Conservation (phyloP, 176 grass and related monocot species). For the Oryza glumipatula region DNA sequence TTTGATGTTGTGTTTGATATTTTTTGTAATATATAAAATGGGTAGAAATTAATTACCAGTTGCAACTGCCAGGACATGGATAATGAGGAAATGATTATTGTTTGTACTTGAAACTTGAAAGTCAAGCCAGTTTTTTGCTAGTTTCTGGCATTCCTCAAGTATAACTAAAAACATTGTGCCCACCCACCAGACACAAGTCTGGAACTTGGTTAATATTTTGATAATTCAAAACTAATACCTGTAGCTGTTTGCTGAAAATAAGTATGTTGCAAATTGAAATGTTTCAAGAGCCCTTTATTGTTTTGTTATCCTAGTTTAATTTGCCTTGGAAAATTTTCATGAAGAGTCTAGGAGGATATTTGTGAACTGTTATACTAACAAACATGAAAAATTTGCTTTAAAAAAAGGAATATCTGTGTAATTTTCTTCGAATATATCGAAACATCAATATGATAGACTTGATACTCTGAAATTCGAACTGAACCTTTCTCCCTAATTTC, state of each 20-base stretch:
- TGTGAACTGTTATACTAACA: neutral
- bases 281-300: neutral
- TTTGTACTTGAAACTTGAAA: neutral
- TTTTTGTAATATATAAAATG: neutral
- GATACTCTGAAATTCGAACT: neutral
- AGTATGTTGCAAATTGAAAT: neutral
- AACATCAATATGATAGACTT: neutral
- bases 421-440: neutral
- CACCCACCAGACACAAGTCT: neutral
- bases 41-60: neutral
- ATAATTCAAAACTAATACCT: neutral
- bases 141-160: neutral
- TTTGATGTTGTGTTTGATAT: slow-evolving; percentile 8
- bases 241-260: neutral
- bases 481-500: slow-evolving; percentile 8
- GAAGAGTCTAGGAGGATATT: neutral
- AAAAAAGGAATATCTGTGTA: too few relatives aligned
- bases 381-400: neutral
- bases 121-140: neutral
- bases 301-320: neutral
- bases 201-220: slow-evolving; percentile 2
- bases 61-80: neutral
- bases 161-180: neutral
- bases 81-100: neutral
- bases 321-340: neutral